phyloP scores from a whole-genome alignment of 176 grass and related monocot species.

The Ampelocalamus luodianensis region DNA sequence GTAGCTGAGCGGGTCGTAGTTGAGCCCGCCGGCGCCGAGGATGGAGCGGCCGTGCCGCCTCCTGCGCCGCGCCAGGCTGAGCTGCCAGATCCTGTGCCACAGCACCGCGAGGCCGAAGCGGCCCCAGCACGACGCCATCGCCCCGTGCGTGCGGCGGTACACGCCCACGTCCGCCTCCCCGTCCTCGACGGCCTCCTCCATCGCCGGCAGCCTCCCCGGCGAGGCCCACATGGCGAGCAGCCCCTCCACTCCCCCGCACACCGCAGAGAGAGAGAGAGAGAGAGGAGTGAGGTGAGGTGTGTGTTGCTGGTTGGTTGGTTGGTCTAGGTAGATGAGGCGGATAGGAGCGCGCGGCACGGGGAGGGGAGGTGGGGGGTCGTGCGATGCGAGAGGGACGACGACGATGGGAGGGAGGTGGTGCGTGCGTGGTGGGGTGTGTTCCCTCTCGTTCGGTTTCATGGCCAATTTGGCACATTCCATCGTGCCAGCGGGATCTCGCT shows the following conservation, averaged over 20 bases:
- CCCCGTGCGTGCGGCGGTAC: slow-evolving; percentile 16
- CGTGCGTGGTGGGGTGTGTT: not conserved
- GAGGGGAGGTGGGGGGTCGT: slow-evolving; percentile 12
- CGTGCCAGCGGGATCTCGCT: slow-evolving; percentile 41
- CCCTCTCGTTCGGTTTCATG: not conserved
- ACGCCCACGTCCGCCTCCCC: slow-evolving; percentile 10
- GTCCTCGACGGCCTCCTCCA: slow-evolving; percentile 37
- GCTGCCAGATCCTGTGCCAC: slow-evolving; percentile 60
- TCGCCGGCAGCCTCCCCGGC: slow-evolving; percentile 52
- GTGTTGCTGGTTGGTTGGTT: slow-evolving; percentile 20
- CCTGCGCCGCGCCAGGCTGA: slow-evolving; percentile 39
- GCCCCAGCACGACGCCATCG: slow-evolving; percentile 67
- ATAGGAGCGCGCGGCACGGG: not conserved
- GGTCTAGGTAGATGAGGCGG: slow-evolving; percentile 14
- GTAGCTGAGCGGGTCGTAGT: slow-evolving; percentile 86
- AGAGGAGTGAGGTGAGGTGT: slow-evolving; percentile 11
- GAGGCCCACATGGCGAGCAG: slow-evolving; percentile 51
- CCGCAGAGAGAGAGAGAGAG: not conserved
- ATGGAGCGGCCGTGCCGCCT: slow-evolving; percentile 51
- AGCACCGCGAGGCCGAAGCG: slow-evolving; percentile 51
- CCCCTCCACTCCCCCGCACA: not conserved
- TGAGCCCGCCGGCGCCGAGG: slow-evolving; percentile 57
- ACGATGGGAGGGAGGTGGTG: not conserved
- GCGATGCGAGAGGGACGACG: slow-evolving; percentile 28
- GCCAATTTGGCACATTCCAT: slow-evolving; percentile 32